Conservation (phyloP, 176 grass and related monocot species). For the Dactylis glomerata region DNA sequence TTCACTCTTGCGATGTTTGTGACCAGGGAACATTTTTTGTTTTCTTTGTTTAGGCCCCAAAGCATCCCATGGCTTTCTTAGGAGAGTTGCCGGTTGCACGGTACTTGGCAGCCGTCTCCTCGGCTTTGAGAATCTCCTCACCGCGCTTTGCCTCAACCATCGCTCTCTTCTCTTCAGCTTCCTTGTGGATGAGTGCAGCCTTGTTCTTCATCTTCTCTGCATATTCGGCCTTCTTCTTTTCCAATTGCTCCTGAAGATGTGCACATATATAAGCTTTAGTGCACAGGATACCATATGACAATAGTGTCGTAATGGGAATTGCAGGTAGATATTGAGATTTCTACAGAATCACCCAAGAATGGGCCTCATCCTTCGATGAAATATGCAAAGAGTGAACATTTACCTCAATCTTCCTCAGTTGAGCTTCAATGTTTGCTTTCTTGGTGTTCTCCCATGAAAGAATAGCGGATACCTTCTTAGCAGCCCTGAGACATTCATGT, state of each 20-base stretch:
- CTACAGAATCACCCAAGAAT: background rate
- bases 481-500: slow-evolving; percentile 47
- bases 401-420: slow-evolving; percentile 88
- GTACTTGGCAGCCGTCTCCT: slow-evolving; percentile 83
- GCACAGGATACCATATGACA: background rate
- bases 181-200: slow-evolving; percentile 66
- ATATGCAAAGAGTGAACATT: background rate
- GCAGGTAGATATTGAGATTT: background rate
- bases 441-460: slow-evolving; percentile 92
- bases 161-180: slow-evolving; percentile 87
- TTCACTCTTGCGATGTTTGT: background rate
- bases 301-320: background rate
- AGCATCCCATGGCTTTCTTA: slow-evolving; percentile 90
- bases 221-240: slow-evolving; percentile 91
- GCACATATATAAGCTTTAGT: slow-evolving; percentile 8
- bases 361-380: background rate
- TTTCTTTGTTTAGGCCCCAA: slow-evolving; percentile 46
- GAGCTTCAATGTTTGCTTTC: slow-evolving; percentile 73
- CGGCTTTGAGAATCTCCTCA: slow-evolving; percentile 76
- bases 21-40: background rate
- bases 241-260: slow-evolving; percentile 70
- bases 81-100: slow-evolving; percentile 69
- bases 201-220: slow-evolving; percentile 98
- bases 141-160: slow-evolving; percentile 62
- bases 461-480: slow-evolving; percentile 72